phyloP scores from a whole-genome alignment of 495 filamentous ascomycete genomes.

The Aspergillus mulundensis region DNA sequence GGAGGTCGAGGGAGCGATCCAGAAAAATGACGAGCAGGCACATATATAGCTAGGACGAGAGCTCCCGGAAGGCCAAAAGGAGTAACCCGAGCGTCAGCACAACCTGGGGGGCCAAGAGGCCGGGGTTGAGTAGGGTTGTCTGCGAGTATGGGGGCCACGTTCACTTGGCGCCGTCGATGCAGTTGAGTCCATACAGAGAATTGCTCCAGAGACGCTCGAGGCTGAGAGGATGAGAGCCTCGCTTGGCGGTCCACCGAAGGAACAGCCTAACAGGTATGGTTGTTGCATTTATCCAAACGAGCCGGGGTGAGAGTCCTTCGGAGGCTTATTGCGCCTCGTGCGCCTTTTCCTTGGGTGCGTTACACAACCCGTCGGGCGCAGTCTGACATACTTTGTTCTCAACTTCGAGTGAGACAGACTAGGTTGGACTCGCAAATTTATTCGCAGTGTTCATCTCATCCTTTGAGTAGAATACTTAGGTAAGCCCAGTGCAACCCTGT shows the following conservation, averaged over 20 bases:
- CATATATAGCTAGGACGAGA: slow-evolving; percentile 20
- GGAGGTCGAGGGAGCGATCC: neutral
- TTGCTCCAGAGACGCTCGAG: neutral
- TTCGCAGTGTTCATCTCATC: too few species aligned
- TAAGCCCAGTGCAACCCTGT: too few species aligned
- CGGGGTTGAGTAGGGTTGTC: neutral
- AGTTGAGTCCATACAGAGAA: neutral
- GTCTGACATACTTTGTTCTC: neutral
- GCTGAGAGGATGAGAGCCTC: neutral
- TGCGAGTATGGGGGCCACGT: slow-evolving; percentile 1
- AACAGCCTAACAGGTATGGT: neutral
- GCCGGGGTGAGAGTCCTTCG: neutral
- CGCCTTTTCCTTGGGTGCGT: neutral
- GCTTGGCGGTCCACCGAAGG: slow-evolving; percentile 1
- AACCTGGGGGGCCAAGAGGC: slow-evolving; percentile 8
- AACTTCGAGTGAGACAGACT: neutral
- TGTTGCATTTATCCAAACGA: neutral
- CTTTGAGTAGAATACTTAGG: too few species aligned
- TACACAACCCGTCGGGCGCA: neutral
- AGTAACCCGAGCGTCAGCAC: slow-evolving; percentile 21
- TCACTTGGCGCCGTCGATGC: neutral
- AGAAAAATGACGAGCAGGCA: slow-evolving; percentile 9
- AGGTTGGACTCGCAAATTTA: too few species aligned
- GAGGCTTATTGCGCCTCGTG: neutral
- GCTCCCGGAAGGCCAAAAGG: slow-evolving; percentile 14